A percentile compares a stretch with the other conserved stretches of the same genome.
phyloP scores from a whole-genome alignment of 352 stramenopile species.

The Globisporangium takayamanum region DNA sequence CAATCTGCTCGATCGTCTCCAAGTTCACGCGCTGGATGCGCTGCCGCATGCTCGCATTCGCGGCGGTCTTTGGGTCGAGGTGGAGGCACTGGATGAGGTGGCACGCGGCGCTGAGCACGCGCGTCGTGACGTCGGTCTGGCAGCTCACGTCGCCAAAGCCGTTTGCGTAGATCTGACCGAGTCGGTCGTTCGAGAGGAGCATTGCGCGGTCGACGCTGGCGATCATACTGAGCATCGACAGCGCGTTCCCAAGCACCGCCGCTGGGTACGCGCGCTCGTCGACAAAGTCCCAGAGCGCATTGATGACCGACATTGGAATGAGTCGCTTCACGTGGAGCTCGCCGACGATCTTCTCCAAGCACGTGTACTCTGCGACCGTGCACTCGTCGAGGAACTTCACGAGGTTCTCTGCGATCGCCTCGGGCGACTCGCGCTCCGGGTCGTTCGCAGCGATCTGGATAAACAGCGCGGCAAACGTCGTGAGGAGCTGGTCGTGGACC shows the following conservation, averaged over 20 bases:
- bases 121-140: slow-evolving; percentile 39
- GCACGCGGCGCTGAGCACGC: slow-evolving; percentile 52
- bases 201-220: slow-evolving; percentile 55
- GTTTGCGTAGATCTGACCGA: slow-evolving; percentile 45
- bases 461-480: slow-evolving; percentile 71
- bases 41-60: slow-evolving; percentile 33
- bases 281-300: slow-evolving; percentile 63
- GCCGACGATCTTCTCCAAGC: slow-evolving; percentile 65
- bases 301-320: slow-evolving; percentile 57
- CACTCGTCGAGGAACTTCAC: slow-evolving; percentile 74
- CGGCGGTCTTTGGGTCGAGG: slow-evolving; percentile 33
- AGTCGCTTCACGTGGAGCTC: slow-evolving; percentile 54
- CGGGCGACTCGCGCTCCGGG: slow-evolving; percentile 28
- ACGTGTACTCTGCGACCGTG: slow-evolving; percentile 70
- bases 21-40: slow-evolving; percentile 71
- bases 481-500: slow-evolving; percentile 89
- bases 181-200: slow-evolving; percentile 52
- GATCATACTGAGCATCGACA: slow-evolving; percentile 64
- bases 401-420: slow-evolving; percentile 56
- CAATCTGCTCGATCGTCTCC: slow-evolving; percentile 86
- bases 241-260: slow-evolving; percentile 54
- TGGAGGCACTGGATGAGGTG: slow-evolving; percentile 60
- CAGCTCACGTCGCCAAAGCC: slow-evolving; percentile 53
- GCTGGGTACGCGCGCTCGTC: slow-evolving; percentile 49
- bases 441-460: slow-evolving; percentile 45